Base-by-base conservation (phyloP, 345 rosid species). In the Eutrema yunnanense region DNA sequence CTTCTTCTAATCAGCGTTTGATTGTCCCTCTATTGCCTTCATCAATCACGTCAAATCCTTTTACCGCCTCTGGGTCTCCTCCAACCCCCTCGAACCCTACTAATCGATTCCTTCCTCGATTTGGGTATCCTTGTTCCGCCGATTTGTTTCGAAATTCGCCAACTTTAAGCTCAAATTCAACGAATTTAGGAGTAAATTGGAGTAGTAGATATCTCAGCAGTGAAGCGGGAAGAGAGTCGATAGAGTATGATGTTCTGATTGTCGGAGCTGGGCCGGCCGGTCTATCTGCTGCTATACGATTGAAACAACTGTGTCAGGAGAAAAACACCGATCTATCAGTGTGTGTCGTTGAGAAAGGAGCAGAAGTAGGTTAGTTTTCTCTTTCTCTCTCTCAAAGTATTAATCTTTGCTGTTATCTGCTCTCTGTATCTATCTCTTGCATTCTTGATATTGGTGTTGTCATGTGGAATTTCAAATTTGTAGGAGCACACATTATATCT, bases 211-310 rank as follows among this genome's bases (percentile, higher is more conserved):
- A 80, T 53, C 75, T 81, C 64, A 73, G 95, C 70, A 70, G 79
- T 72, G 92, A 77, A 60, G 56, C 77, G 34, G 82, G 69, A 6
- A 69, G 96, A 62, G 97, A 94, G 26, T 82, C 84, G 4, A 82
- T 94, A 38, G 96, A 91, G 79, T 94, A 94, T 67, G 97, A 94
- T 82, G 96, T 91, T 65, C 86, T 94, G 53, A 83, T 94, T 51
- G 90, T 94, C 34, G 98, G 97, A 60, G 98, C 96, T 69, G 98
- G 98, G 62, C 98, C 98, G 14, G 98, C 98, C n/a, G 98, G 98
- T 14, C 71, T 94, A 69, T 88, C 98, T 1, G 92, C 98, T 36
- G 97, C 90, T 6, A 88, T 94, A 79, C 82, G 95, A 72, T 83
- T 94, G 79, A 93, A 91, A 77, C 98, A 91, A 12, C 54, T 94